Percentiles rank a stretch among this genome's conserved stretches.
phyloP scores from a whole-genome alignment of 2,329 filamentous ascomycete species.

The Plectosphaerella plurivora region DNA sequence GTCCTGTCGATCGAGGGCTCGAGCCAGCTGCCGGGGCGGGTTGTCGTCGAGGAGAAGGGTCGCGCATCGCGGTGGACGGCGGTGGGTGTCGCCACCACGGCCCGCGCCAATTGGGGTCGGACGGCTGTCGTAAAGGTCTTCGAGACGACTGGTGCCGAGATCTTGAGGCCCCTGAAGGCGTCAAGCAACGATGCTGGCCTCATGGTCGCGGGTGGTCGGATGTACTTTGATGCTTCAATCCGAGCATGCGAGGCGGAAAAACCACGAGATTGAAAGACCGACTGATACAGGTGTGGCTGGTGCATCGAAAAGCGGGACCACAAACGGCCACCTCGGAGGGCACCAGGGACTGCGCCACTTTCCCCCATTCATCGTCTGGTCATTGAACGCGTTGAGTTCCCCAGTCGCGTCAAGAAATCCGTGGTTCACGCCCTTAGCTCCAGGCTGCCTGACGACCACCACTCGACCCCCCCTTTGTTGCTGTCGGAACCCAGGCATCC shows the following conservation, averaged over 20 bases:
- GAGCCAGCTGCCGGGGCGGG: conserved; percentile 68
- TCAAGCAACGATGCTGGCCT: conserved; percentile 42
- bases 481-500: too few relatives aligned
- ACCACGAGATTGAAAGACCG: conserved; percentile 15
- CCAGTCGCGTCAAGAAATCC: conserved; percentile 30
- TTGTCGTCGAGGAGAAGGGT: conserved; percentile 67
- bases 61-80: conserved; percentile 47
- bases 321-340: not conserved
- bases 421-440: conserved; percentile 3
- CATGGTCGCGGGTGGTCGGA: conserved; percentile 32
- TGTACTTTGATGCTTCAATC: conserved; percentile 12
- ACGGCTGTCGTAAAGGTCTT: conserved; percentile 30
- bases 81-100: conserved; percentile 21
- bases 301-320: conserved; percentile 20
- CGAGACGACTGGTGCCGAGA: conserved; percentile 33
- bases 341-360: not conserved
- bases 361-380: conserved; percentile 14
- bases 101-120: conserved; percentile 19
- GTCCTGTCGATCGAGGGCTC: conserved; percentile 71
- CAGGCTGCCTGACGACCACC: not conserved
- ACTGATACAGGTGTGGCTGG: conserved; percentile 7
- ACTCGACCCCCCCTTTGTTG: not conserved
- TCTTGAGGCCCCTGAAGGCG: conserved; percentile 46
- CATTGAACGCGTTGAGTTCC: conserved; percentile 41
- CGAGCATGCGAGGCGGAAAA: conserved; percentile 25